Percentiles rank a stretch among this genome's conserved stretches.
Evolutionary conservation across 2,329 filamentous ascomycete species (phyloP).

Genomic region (Coniella lustricola): DNA sequence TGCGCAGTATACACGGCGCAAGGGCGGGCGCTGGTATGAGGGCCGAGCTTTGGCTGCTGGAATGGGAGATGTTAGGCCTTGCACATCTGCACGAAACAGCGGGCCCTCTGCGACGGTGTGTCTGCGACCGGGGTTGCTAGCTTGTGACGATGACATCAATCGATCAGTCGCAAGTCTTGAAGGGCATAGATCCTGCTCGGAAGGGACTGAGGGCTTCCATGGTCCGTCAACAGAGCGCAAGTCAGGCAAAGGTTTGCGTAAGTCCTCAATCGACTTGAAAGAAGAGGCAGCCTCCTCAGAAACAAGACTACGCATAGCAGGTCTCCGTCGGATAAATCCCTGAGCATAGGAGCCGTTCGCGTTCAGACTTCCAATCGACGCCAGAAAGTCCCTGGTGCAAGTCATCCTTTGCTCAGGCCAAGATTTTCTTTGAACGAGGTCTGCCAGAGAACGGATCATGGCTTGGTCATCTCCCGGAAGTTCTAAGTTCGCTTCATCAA

Average conservation of each 20-base stretch:
- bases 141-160: constrained; percentile 25
- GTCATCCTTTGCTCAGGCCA: constrained; percentile 41
- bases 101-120: constrained; percentile 43
- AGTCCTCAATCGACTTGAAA: constrained; percentile 26
- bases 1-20: constrained; percentile 68
- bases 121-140: constrained; percentile 26
- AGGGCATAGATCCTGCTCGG: constrained; percentile 24
- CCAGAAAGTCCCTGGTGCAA: constrained; percentile 43
- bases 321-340: constrained; percentile 35
- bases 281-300: constrained; percentile 28
- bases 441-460: constrained; percentile 35
- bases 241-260: constrained; percentile 32
- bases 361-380: constrained; percentile 39
- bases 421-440: constrained; percentile 38
- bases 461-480: constrained; percentile 39
- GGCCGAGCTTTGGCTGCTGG: constrained; percentile 32
- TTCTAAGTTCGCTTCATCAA: constrained; percentile 36
- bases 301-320: constrained; percentile 24
- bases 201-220: constrained; percentile 26
- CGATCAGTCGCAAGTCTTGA: constrained; percentile 23
- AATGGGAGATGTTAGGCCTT: constrained; percentile 36
- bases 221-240: constrained; percentile 31
- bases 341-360: constrained; percentile 31
- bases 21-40: constrained; percentile 47
- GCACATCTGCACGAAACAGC: constrained; percentile 31